Conservation (phyloP, 2,329 filamentous ascomycete genomes). For the Xylaria sp. region DNA sequence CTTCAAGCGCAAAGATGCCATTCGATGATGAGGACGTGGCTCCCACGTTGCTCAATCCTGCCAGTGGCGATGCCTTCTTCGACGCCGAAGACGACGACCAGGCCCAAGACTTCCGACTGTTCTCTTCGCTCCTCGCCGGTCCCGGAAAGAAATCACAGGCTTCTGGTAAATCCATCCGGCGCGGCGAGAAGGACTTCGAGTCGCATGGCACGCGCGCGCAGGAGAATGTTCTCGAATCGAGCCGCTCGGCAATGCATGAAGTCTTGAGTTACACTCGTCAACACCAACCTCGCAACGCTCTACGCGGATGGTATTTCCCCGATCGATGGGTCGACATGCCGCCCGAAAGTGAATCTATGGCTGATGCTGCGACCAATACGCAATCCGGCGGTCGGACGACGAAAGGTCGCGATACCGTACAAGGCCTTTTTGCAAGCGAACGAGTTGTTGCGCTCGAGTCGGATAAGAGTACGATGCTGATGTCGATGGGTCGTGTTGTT, state of each 20-base stretch:
- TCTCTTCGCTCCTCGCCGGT: slow-evolving; percentile 61
- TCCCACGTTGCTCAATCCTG: slow-evolving; percentile 11
- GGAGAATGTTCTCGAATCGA: slow-evolving; percentile 79
- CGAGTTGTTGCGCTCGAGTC: slow-evolving; percentile 72
- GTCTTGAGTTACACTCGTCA: slow-evolving; percentile 81
- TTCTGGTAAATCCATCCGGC: slow-evolving; percentile 77
- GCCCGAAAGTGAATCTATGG: slow-evolving; percentile 31
- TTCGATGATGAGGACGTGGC: slow-evolving; percentile 46
- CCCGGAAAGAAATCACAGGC: slow-evolving; percentile 36
- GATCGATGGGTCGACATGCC: slow-evolving; percentile 59
- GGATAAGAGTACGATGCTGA: slow-evolving; percentile 78
- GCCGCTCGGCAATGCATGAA: slow-evolving; percentile 87
- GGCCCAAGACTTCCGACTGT: slow-evolving; percentile 83
- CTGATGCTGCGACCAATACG: slow-evolving; percentile 37
- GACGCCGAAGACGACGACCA: slow-evolving; percentile 39
- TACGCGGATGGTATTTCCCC: slow-evolving; percentile 79
- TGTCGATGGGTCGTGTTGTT: slow-evolving; percentile 76
- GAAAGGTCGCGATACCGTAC: slow-evolving; percentile 43
- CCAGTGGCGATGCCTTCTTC: slow-evolving; percentile 39
- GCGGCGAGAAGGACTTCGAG: slow-evolving; percentile 98
- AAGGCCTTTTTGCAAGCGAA: slow-evolving; percentile 55
- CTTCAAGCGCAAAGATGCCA: slow-evolving; percentile 37
- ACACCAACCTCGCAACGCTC: slow-evolving; percentile 73
- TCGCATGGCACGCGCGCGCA: slow-evolving; percentile 88
- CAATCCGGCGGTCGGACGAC: slow-evolving; percentile 35